Conservation (phyloP, 1,284 basidiomycete genomes). For the Rhodotorula sp. region DNA sequence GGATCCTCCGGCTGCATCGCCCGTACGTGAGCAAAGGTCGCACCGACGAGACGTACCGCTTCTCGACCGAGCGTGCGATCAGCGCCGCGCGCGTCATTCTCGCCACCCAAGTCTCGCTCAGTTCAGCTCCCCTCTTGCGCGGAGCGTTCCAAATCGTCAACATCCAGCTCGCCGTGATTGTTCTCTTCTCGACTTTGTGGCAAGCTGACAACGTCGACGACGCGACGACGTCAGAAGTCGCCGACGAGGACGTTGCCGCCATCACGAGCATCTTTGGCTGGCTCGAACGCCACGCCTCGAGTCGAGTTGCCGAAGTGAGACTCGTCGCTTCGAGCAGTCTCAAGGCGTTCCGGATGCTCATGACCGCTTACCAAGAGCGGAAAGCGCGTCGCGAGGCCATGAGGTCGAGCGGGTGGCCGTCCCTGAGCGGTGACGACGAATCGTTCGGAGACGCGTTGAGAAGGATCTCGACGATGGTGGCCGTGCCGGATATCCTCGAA, state of each 20-base stretch:
- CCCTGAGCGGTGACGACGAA: slow-evolving; percentile 10
- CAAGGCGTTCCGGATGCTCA: slow-evolving; percentile 14
- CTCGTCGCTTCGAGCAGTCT: slow-evolving; percentile 24
- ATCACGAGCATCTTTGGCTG: slow-evolving; percentile 18
- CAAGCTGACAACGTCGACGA: background rate
- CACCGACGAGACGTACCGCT: slow-evolving; percentile 8
- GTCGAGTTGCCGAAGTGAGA: slow-evolving; percentile 8
- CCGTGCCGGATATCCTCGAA: background rate
- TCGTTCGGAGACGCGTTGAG: background rate
- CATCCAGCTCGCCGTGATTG: slow-evolving; percentile 17
- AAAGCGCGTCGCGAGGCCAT: slow-evolving; percentile 3
- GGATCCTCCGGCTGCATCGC: slow-evolving; percentile 41
- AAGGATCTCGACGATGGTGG: background rate
- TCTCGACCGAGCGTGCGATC: slow-evolving; percentile 24
- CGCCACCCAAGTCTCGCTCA: slow-evolving; percentile 15
- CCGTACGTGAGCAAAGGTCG: slow-evolving; percentile 37
- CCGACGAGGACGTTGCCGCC: slow-evolving; percentile 9
- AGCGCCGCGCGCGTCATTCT: slow-evolving; percentile 17
- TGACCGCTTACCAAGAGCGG: slow-evolving; percentile 12
- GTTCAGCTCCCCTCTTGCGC: slow-evolving; percentile 31
- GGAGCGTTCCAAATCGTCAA: slow-evolving; percentile 22
- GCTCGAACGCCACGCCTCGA: slow-evolving; percentile 9
- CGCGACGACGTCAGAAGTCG: background rate
- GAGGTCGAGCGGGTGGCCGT: slow-evolving; percentile 4
- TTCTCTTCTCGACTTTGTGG: slow-evolving; percentile 28